Percentiles rank a stretch among this genome's conserved stretches.
Conservation (phyloP, 345 rosid species). For the Populus deltoides region DNA sequence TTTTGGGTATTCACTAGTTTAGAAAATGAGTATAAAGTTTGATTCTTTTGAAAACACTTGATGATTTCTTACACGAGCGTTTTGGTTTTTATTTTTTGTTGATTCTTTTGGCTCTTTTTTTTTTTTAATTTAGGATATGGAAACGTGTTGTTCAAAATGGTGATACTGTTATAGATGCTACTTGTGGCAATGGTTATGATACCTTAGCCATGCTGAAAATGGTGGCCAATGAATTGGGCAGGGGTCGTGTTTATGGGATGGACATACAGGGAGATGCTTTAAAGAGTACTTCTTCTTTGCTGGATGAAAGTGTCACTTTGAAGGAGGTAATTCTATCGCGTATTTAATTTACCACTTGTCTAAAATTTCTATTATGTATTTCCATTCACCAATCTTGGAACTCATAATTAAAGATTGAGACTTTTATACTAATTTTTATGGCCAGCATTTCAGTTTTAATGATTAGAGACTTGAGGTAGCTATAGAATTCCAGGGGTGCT, state of each 20-base stretch:
- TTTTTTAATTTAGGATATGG: slow-evolving; percentile 61
- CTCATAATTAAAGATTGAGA: too few species aligned
- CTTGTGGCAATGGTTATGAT: slow-evolving; percentile 89
- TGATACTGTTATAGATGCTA: slow-evolving; percentile 75
- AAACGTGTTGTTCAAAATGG: slow-evolving; percentile 62
- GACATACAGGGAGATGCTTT: slow-evolving; percentile 78
- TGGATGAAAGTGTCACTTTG: slow-evolving; percentile 41
- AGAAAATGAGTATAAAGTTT: too few species aligned
- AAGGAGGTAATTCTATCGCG: slow-evolving; percentile 49
- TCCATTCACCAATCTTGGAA: too few species aligned
- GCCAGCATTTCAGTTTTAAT: too few species aligned
- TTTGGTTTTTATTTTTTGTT: too few species aligned
- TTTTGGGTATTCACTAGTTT: too few species aligned
- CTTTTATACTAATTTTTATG: too few species aligned
- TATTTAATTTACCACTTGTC: background rate
- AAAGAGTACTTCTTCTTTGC: slow-evolving; percentile 47
- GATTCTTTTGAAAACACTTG: background rate
- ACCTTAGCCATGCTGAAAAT: slow-evolving; percentile 70
- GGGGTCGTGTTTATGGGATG: slow-evolving; percentile 66
- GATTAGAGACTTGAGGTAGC: too few species aligned
- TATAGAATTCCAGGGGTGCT: too few species aligned
- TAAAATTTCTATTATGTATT: too few species aligned
- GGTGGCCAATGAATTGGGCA: slow-evolving; percentile 57
- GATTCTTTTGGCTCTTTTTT: background rate
- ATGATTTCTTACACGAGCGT: background rate